Evolutionary conservation across 495 filamentous ascomycete species (phyloP), one percentile per base, ranked within the genome.

Genomic region (Cryomyces minteri): DNA sequence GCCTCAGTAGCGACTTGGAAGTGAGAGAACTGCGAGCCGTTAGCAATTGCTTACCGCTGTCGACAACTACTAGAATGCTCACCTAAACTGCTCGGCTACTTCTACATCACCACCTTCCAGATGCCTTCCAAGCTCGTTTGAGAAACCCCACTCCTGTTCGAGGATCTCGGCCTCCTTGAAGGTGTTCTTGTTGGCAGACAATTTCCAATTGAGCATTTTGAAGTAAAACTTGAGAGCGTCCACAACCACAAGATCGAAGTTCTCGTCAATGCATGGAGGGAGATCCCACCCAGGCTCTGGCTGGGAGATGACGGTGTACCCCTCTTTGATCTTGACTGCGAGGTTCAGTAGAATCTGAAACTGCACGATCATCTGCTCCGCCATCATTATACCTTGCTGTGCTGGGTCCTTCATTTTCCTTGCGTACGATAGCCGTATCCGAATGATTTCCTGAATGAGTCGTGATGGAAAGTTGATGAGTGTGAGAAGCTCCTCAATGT

Each of bases 91-190:
- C 63, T 98, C 90, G n/a, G 90, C 90, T 34, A 96, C 92, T 65
- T 96, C 86, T 30, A 95, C 79, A 63, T 96, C 88, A 45, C 92
- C 90, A 37, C 84, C 84, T 42, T 88, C 79, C 34, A 98, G 71
- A 53, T 85, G 82, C 25, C 80, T 73, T 9, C 88, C 90, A 48
- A 96, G 81, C 46, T 86, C 80, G 54, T 95, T 95, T 1, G 82
- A 87, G 50, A 94, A 96, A 29, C 80, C 82, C 88, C 90, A 98
- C 60, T 96, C 90, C 53, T 94, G 88, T 56, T 94, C 88, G 31
- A 98, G 65, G 49, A 98, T 84, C 62, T 98, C 90, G 9, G 90
- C 90, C 55, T 96, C 90, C 58, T 96, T 96, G 71, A 96, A 96
- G 0, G 90, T 94, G 62, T 96, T 98, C 58, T 94, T 95, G 64